Conservation (phyloP, 305 asterid species). For the Withania somnifera region DNA sequence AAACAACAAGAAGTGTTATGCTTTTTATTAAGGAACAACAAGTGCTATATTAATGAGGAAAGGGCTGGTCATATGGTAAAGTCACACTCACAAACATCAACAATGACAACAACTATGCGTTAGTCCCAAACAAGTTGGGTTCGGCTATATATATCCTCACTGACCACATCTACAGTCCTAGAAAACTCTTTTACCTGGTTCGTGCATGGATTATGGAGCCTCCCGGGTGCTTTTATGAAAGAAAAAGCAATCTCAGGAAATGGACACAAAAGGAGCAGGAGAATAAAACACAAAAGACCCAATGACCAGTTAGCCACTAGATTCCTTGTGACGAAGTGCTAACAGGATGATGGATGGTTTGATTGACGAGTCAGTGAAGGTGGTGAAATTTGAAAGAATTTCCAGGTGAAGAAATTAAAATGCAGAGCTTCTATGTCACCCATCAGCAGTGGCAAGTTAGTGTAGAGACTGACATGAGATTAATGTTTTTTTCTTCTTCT, state of each 20-base stretch:
- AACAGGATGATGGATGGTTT: neutral
- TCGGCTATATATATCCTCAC: neutral
- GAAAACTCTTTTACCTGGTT: neutral
- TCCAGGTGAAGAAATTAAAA: neutral
- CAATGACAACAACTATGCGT: neutral
- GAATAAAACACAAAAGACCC: neutral
- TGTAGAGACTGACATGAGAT: neutral
- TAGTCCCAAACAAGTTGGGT: neutral
- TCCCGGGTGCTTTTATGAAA: neutral
- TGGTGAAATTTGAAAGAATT: neutral
- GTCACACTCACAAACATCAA: neutral
- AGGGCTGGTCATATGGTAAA: neutral
- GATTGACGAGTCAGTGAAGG: neutral
- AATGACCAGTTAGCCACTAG: neutral
- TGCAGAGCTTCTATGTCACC: neutral
- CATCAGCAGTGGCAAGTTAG: neutral
- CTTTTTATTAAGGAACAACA: neutral
- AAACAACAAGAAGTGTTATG: slow-evolving; percentile 5
- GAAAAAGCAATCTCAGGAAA: neutral
- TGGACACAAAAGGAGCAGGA: neutral
- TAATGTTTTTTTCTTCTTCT: neutral
- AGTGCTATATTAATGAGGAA: neutral
- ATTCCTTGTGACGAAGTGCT: neutral
- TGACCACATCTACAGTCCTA: neutral
- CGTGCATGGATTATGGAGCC: neutral